phyloP scores from a whole-genome alignment of 202 grass and related monocot genomes.

The Carex sylvatica region DNA sequence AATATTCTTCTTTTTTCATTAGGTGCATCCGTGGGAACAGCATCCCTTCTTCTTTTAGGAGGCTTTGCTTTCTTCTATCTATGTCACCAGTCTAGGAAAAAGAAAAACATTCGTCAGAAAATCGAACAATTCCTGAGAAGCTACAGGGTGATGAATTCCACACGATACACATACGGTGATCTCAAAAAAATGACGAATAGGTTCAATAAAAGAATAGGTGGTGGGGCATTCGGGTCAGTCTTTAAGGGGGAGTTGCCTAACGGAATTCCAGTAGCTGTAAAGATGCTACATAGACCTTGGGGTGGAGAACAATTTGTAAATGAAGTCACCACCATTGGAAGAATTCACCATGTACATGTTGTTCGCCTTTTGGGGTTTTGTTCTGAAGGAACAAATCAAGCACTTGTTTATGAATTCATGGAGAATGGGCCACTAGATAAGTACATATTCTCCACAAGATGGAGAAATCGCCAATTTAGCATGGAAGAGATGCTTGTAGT shows the following conservation, averaged over 20 bases:
- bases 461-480: constrained; percentile 2
- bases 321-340: constrained; percentile 40
- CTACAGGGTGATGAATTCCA: constrained; percentile 18
- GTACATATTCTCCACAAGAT: constrained; percentile 21
- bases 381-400: constrained; percentile 24
- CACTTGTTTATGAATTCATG: constrained; percentile 49
- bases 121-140: constrained; percentile 3
- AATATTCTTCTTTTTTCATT: not conserved
- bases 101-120: constrained; percentile 19
- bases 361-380: constrained; percentile 41
- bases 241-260: constrained; percentile 39
- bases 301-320: constrained; percentile 43
- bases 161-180: constrained; percentile 34
- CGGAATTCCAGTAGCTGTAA: constrained; percentile 41
- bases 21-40: not conserved
- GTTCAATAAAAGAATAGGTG: constrained; percentile 40
- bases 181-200: constrained; percentile 38
- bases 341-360: constrained; percentile 48
- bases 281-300: constrained; percentile 47
- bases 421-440: constrained; percentile 35
- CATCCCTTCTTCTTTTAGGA: not conserved
- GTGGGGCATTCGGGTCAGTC: constrained; percentile 48
- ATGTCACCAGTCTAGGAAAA: not conserved
- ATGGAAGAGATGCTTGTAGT: constrained; percentile 30
- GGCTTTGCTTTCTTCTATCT: not conserved